Conservation (phyloP, 345 rosid species). For the Kernera saxatilis region DNA sequence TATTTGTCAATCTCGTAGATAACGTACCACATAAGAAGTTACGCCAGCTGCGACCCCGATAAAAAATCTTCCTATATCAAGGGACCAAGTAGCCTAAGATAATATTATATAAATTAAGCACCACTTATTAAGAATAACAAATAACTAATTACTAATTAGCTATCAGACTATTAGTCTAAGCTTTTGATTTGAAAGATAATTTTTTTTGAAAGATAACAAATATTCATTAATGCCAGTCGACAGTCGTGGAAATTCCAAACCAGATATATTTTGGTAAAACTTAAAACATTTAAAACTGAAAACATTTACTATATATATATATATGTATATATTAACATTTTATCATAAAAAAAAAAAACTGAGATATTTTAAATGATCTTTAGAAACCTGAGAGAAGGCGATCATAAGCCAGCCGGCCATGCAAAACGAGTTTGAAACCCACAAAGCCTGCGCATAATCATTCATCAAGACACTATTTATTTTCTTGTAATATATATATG, state of each 20-base stretch:
- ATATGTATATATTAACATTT: too few relatives aligned
- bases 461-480: background rate
- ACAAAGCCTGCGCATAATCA: conserved; percentile 29
- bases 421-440: conserved; percentile 37
- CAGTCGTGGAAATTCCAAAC: background rate
- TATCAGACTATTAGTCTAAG: background rate
- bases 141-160: background rate
- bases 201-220: too few relatives aligned
- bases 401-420: conserved; percentile 49
- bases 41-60: conserved; percentile 78
- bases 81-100: conserved; percentile 50
- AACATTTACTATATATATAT: too few relatives aligned
- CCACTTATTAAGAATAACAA: background rate
- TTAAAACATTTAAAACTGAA: too few relatives aligned
- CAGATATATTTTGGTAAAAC: background rate
- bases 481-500: background rate
- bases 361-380: background rate
- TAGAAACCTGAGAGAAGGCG: conserved; percentile 42
- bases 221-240: background rate
- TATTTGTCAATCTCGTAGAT: background rate
- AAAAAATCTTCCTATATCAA: conserved; percentile 60
- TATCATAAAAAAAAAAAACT: too few relatives aligned
- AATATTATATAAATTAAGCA: background rate
- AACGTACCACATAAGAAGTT: conserved; percentile 70
- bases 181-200: background rate